Evolutionary conservation across 805 yeast species (phyloP), one percentile per base, ranked within the genome.

Genomic region (Komagataella pseudopastoris): DNA sequence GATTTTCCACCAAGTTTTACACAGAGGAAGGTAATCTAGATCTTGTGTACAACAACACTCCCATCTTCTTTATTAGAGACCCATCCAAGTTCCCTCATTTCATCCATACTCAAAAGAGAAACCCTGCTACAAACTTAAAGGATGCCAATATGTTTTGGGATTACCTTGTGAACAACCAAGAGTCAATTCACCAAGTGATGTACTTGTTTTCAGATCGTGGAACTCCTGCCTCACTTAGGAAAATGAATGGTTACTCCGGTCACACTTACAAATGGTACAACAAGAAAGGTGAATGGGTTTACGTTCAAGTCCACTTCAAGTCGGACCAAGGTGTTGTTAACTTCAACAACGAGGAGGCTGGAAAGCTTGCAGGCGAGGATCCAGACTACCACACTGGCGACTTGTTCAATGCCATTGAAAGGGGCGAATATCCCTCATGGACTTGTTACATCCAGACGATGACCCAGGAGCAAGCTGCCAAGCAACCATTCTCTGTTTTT

Each of bases 91-190:
- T 87, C 72, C 93, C 95, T 49, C 87, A 82, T 62, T 86, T 87
- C 63, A 87, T 87, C 63, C 95, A 88, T 69, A 84, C 95, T 18
- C 95, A 88, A 68, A 86, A 87, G 80, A 77, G 95, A 71, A 76
- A 83, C 70, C 93, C 95, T 18, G 78, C 82, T 64, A 85, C 89
- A 46, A 85, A 85, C 68, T 71, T 83, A 67, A 83, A 83, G 67
- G 93, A 85, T 66, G 75, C 91, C 17, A 76, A 83, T 68, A 81
- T 81, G 85, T 84, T 84, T 66, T 86, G 95, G 95, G 91, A 86
- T 68, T 86, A 83, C 65, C 74, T 84, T 63, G 77, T 84, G 43
- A 72, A 75, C 60, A 85, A 85, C 66, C 86, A 75, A 61, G 95
- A 85, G 69, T 72, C 88, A 23, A 67, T 77, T 55, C 93, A 85